These are phyloP conservation scores for Combretum micranthum DNA, from an alignment of 345 rosid genomes.

Conservation along the genomic window DNA sequence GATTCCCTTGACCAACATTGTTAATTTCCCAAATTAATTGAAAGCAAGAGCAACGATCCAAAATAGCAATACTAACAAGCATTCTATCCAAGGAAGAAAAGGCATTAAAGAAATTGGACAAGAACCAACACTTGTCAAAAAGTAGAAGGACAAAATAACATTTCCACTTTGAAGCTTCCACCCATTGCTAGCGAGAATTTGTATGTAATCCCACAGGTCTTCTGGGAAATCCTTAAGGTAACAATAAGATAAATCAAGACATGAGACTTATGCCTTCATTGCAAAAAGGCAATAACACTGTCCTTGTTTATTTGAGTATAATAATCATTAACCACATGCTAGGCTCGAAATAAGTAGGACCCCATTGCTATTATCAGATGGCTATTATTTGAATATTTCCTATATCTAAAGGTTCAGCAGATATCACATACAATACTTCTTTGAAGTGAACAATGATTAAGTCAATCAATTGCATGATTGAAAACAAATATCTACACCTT, in stretches of 20 bases:
- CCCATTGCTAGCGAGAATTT: slow-evolving; percentile 61
- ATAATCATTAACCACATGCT: too few relatives aligned
- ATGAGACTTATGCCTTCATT: too few relatives aligned
- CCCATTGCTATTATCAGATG: too few relatives aligned
- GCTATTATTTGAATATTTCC: too few relatives aligned
- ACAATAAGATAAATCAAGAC: background rate
- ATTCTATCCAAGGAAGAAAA: background rate
- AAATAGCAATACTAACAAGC: background rate
- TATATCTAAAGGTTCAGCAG: too few relatives aligned
- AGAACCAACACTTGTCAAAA: background rate
- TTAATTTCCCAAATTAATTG: too few relatives aligned
- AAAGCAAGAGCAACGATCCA: too few relatives aligned
- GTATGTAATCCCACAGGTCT: slow-evolving; percentile 78
- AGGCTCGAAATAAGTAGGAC: too few relatives aligned
- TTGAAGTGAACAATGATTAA: background rate
- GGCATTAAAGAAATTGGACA: background rate
- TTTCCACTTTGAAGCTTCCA: slow-evolving; percentile 96
- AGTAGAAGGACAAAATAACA: slow-evolving; percentile 3
- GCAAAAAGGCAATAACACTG: too few relatives aligned
- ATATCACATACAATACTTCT: too few relatives aligned
- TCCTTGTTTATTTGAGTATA: too few relatives aligned
- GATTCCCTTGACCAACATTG: too few relatives aligned
- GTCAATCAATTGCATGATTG: background rate
- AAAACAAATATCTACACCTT: slow-evolving; percentile 35
- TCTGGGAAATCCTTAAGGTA: slow-evolving; percentile 81